Conservation (phyloP, 225 moss, liverwort and hornwort genomes). For the Straminergon stramineum region DNA sequence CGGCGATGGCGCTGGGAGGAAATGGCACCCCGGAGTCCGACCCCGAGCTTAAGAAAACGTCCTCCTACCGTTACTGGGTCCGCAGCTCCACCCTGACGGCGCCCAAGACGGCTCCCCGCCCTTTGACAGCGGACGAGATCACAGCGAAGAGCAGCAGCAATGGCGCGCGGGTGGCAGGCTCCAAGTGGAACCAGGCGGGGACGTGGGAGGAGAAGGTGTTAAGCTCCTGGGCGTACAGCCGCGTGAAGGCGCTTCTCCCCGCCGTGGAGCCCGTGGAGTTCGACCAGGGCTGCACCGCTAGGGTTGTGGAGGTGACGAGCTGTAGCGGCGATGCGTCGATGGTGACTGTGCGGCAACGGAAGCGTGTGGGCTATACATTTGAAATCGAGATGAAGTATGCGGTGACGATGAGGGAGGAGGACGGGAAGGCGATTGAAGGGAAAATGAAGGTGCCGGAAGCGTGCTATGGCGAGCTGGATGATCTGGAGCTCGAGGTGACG, state of each 20-base stretch:
- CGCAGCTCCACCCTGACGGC: slow-evolving; percentile 42
- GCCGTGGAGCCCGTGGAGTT: slow-evolving; percentile 44
- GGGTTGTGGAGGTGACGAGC: slow-evolving; percentile 57
- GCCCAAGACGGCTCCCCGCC: slow-evolving; percentile 53
- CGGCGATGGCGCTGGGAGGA: background rate
- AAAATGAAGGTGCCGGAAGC: slow-evolving; percentile 75
- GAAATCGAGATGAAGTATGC: slow-evolving; percentile 82
- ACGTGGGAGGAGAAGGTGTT: slow-evolving; percentile 89
- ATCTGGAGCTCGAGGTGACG: slow-evolving; percentile 65
- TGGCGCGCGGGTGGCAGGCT: slow-evolving; percentile 24
- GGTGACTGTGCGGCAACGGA: slow-evolving; percentile 84
- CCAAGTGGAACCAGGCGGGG: slow-evolving; percentile 80
- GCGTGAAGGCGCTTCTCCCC: slow-evolving; percentile 58
- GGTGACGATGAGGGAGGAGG: slow-evolving; percentile 14
- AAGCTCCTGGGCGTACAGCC: slow-evolving; percentile 58
- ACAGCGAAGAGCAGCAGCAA: background rate
- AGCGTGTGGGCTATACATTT: slow-evolving; percentile 77
- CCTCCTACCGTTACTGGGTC: slow-evolving; percentile 82
- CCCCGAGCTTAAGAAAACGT: slow-evolving; percentile 2
- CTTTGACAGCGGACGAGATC: slow-evolving; percentile 42
- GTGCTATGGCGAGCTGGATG: slow-evolving; percentile 79
- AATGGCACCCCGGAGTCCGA: background rate
- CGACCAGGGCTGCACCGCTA: slow-evolving; percentile 45
- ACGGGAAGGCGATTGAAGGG: slow-evolving; percentile 47
- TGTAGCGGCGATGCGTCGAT: slow-evolving; percentile 88